Evolutionary conservation across 2,329 filamentous ascomycete genomes (phyloP).

Genomic region (Capronia americana): DNA sequence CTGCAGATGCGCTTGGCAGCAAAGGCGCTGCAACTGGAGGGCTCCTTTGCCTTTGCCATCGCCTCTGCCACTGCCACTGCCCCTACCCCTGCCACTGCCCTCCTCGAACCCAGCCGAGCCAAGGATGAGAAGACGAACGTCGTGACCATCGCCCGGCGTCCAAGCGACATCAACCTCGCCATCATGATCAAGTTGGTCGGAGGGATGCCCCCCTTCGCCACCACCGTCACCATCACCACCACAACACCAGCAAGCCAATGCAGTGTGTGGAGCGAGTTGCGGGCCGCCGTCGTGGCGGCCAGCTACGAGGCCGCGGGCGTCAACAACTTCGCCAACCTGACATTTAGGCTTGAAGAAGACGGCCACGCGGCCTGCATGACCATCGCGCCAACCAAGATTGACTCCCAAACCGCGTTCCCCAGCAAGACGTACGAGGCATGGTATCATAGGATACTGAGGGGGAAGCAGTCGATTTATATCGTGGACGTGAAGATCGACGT

Average conservation of each 20-base stretch:
- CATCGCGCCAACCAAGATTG: conserved; percentile 22
- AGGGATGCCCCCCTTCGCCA: conserved; percentile 4
- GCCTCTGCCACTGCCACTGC: neutral
- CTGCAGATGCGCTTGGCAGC: neutral
- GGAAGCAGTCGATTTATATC: conserved; percentile 14
- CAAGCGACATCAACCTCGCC: conserved; percentile 9
- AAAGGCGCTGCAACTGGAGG: neutral
- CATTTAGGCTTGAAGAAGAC: conserved; percentile 28
- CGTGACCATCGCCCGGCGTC: neutral
- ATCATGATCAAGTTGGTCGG: conserved; percentile 8
- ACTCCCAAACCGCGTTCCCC: conserved; percentile 11
- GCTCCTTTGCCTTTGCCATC: neutral
- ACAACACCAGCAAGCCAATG: conserved; percentile 10
- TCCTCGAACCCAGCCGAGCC: neutral
- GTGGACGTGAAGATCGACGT: conserved; percentile 23
- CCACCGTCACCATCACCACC: conserved; percentile 9
- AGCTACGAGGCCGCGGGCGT: conserved; percentile 2
- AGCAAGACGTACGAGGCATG: conserved; percentile 23
- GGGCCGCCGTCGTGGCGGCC: neutral
- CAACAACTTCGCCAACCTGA: conserved; percentile 8
- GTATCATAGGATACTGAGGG: conserved; percentile 26
- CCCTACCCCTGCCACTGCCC: neutral
- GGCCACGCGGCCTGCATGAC: conserved; percentile 25
- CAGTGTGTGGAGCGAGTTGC: conserved; percentile 7
- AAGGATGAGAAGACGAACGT: neutral